phyloP scores from a whole-genome alignment of 345 rosid genomes.

The Atalantia buxifolia region DNA sequence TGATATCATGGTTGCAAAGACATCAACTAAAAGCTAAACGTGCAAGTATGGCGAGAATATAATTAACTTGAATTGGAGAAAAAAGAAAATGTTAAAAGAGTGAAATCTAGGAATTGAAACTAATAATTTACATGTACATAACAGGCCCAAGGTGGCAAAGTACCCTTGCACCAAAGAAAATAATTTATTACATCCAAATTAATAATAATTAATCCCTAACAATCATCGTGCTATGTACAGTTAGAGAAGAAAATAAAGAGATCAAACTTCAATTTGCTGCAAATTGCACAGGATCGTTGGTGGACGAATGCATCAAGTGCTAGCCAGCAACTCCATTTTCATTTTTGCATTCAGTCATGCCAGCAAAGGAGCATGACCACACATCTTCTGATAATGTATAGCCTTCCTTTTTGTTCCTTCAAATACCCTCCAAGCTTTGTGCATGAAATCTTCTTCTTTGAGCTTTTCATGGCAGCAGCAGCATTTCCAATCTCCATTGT shows the following conservation, averaged over 20 bases:
- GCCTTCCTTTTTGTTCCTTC: slow-evolving; percentile 67
- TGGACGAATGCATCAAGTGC: not conserved
- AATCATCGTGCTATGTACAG: slow-evolving; percentile 16
- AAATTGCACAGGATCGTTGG: not conserved
- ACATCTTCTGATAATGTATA: slow-evolving; percentile 74
- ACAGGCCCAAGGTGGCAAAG: not conserved
- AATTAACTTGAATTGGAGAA: not conserved
- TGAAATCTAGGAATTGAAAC: not conserved
- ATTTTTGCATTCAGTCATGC: slow-evolving; percentile 45
- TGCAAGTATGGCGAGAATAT: not conserved
- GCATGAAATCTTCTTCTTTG: slow-evolving; percentile 49
- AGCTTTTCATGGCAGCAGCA: slow-evolving; percentile 22
- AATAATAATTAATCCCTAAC: not conserved
- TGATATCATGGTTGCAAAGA: too few species aligned
- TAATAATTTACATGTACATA: not conserved
- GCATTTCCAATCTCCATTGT: slow-evolving; percentile 24
- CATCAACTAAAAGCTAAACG: too few species aligned
- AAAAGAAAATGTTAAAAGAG: not conserved
- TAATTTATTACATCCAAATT: not conserved
- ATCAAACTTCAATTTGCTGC: not conserved
- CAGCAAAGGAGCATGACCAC: slow-evolving; percentile 82
- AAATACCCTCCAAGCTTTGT: slow-evolving; percentile 68
- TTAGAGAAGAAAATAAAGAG: slow-evolving; percentile 2
- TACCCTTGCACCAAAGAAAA: not conserved
- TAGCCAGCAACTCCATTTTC: not conserved